Conservation (phyloP, 2,329 filamentous ascomycete genomes). For the Pyricularia sp. region DNA sequence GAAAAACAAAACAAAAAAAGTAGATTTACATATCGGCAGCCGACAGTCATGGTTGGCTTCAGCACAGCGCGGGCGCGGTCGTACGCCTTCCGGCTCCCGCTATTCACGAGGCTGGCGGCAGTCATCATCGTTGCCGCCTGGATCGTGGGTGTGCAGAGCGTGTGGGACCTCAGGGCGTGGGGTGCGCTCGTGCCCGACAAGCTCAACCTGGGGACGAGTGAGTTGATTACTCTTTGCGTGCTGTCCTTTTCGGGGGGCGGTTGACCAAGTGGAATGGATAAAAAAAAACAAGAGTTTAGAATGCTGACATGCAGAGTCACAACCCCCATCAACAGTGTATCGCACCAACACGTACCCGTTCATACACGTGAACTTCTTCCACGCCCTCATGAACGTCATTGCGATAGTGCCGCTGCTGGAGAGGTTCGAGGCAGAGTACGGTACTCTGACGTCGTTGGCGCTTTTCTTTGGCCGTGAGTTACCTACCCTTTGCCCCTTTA, state of each 20-base stretch:
- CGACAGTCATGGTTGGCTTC: slow-evolving; percentile 34
- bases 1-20: background rate
- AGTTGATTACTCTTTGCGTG: slow-evolving; percentile 18
- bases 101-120: slow-evolving; percentile 67
- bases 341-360: slow-evolving; percentile 86
- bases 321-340: slow-evolving; percentile 51
- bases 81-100: slow-evolving; percentile 71
- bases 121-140: slow-evolving; percentile 55
- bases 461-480: slow-evolving; percentile 80
- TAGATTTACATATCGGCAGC: background rate
- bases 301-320: background rate
- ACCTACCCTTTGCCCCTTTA: background rate
- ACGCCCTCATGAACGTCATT: slow-evolving; percentile 65
- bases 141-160: slow-evolving; percentile 52
- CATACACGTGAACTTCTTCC: slow-evolving; percentile 70
- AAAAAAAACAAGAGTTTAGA: background rate
- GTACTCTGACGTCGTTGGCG: slow-evolving; percentile 74
- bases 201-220: slow-evolving; percentile 59
- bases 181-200: slow-evolving; percentile 66
- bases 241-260: background rate
- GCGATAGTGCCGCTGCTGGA: slow-evolving; percentile 81
- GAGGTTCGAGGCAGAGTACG: slow-evolving; percentile 84
- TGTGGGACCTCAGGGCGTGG: slow-evolving; percentile 65
- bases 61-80: slow-evolving; percentile 63
- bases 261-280: background rate